Evolutionary conservation across 257 asterid genomes (phyloP), one percentile per base, ranked within the genome.

Genomic region (Plantago major): DNA sequence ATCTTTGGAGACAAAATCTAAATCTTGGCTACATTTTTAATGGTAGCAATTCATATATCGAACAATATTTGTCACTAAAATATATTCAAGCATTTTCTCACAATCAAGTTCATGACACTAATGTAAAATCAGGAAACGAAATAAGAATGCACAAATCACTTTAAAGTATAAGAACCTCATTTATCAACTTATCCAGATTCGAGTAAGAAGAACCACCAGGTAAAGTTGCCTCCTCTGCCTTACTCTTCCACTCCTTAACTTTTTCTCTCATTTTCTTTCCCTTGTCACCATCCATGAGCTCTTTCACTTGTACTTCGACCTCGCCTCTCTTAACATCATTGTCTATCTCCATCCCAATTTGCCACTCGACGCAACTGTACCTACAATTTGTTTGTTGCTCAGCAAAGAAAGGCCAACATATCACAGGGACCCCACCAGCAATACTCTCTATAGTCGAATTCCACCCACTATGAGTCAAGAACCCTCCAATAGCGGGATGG

Each of bases 341-440:
- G 33, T 60, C 64, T 17, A 60, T 60, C 49, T 60, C 64, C 64
- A 60, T 60, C 22, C 64, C 64, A 5, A 60, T 60, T 60, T 44
- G 53, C 64, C 64, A 60, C 42, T 60, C 64, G 8, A 58, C 49
- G 26, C 63, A 58, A 58, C 63, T 58, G 63, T 58, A 58, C 28
- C 63, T 58, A 17, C 63, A 60, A 26, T 60, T 60, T 14, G 64
- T 60, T 15, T 60, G 64, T 14, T 60, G 64, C 43, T 60, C 64
- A 0, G 64, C 53, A 46, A 60, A 60, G 48, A 44, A 60, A 11
- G 64, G 64, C 64, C 64, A 60, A 8, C 64, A 60, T n/a, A 60
- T 60, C 43, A 60, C 42, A 5, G 64, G 54, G 33, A 60, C 17
- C n/a, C 64, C 64, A 11, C 64, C 19, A 11, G 9, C 3, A 19